Conservation (phyloP, 1,284 basidiomycete genomes). For the Cryptococcus sp. region DNA sequence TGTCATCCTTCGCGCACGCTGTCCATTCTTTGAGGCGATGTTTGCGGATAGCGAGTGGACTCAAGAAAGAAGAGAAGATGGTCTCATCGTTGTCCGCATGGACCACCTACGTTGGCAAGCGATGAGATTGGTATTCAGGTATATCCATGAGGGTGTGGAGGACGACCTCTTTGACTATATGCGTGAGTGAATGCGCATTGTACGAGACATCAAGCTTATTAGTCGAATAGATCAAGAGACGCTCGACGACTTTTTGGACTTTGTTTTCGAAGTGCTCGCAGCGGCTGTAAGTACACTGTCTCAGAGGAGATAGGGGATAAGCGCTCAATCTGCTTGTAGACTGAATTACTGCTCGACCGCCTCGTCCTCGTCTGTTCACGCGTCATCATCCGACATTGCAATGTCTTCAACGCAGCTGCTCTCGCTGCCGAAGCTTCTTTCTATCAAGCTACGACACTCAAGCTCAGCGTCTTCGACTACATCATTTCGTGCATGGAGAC, state of each 20-base stretch:
- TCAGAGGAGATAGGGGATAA: neutral
- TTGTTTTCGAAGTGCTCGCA: constrained; percentile 83
- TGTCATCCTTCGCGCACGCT: constrained; percentile 74
- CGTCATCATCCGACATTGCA: constrained; percentile 69
- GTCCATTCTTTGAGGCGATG: constrained; percentile 82
- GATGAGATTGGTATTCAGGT: constrained; percentile 75
- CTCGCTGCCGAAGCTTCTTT: constrained; percentile 81
- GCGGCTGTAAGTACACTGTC: constrained; percentile 64
- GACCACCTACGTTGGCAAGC: constrained; percentile 72
- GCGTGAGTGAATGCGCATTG: constrained; percentile 56
- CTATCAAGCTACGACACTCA: constrained; percentile 72
- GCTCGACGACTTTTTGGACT: constrained; percentile 78
- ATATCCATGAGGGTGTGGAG: constrained; percentile 76
- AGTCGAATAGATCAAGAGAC: constrained; percentile 63
- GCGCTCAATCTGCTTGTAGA: constrained; percentile 57
- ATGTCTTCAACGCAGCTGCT: constrained; percentile 75
- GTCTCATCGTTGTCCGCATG: constrained; percentile 67
- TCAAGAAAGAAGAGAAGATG: constrained; percentile 55
- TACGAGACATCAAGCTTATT: neutral
- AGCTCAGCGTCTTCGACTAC: constrained; percentile 75
- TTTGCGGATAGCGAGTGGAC: constrained; percentile 87
- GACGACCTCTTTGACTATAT: constrained; percentile 72
- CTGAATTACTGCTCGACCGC: constrained; percentile 83
- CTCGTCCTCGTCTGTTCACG: constrained; percentile 80
- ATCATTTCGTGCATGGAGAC: constrained; percentile 83